Base-by-base conservation (phyloP, 2,329 filamentous ascomycete genomes). In the Phaeosphaeriaceae sp. region DNA sequence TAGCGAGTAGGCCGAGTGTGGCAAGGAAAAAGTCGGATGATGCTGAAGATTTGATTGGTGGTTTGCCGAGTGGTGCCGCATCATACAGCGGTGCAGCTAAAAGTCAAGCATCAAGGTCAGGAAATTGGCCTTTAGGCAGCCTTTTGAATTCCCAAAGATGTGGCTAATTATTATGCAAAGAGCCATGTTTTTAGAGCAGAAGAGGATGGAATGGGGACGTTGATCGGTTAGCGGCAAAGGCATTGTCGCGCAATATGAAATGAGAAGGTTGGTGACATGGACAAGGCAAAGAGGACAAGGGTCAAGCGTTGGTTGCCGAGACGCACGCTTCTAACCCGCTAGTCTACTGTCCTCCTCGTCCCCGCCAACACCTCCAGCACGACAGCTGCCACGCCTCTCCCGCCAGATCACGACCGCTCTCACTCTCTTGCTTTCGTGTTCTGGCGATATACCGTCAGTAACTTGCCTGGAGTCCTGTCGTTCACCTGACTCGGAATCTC, bases 51-150 rank as follows among this genome's bases (percentile, higher is more conserved):
- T 41, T 48, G 36, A 41, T 41, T 41, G 37, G 28, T 41, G 28
- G 36, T 39, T 23, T 34, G 47, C 50, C 42, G 52, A 51, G 43
- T 28, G 51, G 47, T 36, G 45, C 52, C 34, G 23, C 23, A 26
- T 26, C 23, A 7, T 26, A 7, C 5, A 29, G 34, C 32, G 42
- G 18, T 47, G 45, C 45, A 55, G 45, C 45, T 36, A 30, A 42
- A 52, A 49, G 46, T 47, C 35, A 36, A 44, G 52, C 40, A 34
- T 41, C 11, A 32, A 32, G n/a, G 16, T 20, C 23, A 28, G n/a
- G 17, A 50, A 21, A 21, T 34, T 11, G 23, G 23, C 4, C 23
- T 26, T 26, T 7, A 6, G 7, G 23, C 23, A 3, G 23, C 23
- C 23, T 8, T 26, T 26, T 26, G 23, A 11, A 26, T 26, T 7